Evolutionary conservation across 1,284 basidiomycete genomes (phyloP), one percentile per base, ranked within the genome.

Genomic region (Pyrrhoderma lamaoense): DNA sequence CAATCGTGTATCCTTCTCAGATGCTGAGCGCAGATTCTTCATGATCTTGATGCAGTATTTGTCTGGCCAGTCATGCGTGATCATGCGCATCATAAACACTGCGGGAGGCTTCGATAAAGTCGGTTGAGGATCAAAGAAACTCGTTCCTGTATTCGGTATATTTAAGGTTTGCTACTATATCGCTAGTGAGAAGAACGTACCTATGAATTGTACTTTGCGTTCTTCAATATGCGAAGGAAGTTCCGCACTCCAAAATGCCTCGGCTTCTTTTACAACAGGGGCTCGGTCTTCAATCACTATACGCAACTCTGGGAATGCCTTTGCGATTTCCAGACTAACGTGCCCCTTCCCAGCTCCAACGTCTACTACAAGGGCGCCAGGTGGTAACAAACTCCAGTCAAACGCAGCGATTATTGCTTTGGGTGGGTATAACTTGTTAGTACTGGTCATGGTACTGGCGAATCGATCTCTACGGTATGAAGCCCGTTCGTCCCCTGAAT

Each of bases 61-160:
- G 53, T 61, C 59, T 14, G 57, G 46, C 62, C 63, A 65, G 55
- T 65, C 60, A 54, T 66, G 64, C 2, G 58, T 54, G 47, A 63
- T 60, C 16, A 52, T 52, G 13, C 62, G 56, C 14, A 66, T 47
- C 21, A 64, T 38, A 53, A 58, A 64, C 8, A 64, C 57, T 11
- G 54, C 55, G 1, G 62, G 61, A 18, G 47, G n/a, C 5, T 37
- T 35, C 1, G 52, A 45, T 16, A 54, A 35, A 18, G 58, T 54
- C 1, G 63, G 59, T 47, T 66, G 62, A 2, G 56, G 49, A 5
- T 38, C 36, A 51, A 68, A 65, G 54, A 64, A 66, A 53, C 64
- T 61, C 44, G 65, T 61, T 3, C 40, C 62, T 65, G 48, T 7
- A 35, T n/a, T 13, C 19, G 21, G 23, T 19, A n/a, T 8, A 18